Base-by-base conservation (phyloP, 768 basidiomycete genomes). In the Leccinum sublutescens region DNA sequence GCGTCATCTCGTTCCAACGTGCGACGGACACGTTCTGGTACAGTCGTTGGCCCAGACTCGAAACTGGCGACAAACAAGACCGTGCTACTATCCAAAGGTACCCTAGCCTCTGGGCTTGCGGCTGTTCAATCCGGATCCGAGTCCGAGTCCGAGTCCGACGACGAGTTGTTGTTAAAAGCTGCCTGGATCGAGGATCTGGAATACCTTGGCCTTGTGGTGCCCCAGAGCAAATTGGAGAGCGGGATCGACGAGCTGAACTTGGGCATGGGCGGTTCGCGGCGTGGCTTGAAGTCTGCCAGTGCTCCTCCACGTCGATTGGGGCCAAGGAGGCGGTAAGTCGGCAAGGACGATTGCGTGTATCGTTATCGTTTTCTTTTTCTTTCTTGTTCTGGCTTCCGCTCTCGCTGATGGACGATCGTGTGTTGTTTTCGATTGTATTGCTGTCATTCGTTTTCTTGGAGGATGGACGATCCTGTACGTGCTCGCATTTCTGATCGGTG, bases 11-110 rank as follows among this genome's bases (percentile, higher is more conserved):
- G 21, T 4, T 61, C 63, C 38, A 68, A 68, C 14, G 64, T 76
- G 12, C 71, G 75, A 21, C 76, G 83, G 9, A 79, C 80, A 9
- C 77, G 82, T 50, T 82, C 81, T 52, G 83, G 80, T 3, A 83
- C 83, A 3, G 68, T 83, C 36, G 73, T 79, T 36, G 74, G 73
- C 12, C 68, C 65, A 2, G 55, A 63, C 55, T 73, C 73, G 40
- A 64, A 58, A 31, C 58, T 73, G 14, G 72, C 50, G 23, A 31
- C 56, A 7, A 57, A 61, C 50, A 25, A 47, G 4, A 33, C 50
- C 4, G 33, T 23, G 11, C 11, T 49, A 25, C n/a, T 56, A 6
- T 27, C 58, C 31, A 58, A 54, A 52, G 51, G 47, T 19, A 45
- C n/a, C 3, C 23, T 49, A 1, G 9, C 53, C 27, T 5, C 27